Conservation (phyloP, 2,329 filamentous ascomycete species). For the Colletotrichum aenigma region DNA sequence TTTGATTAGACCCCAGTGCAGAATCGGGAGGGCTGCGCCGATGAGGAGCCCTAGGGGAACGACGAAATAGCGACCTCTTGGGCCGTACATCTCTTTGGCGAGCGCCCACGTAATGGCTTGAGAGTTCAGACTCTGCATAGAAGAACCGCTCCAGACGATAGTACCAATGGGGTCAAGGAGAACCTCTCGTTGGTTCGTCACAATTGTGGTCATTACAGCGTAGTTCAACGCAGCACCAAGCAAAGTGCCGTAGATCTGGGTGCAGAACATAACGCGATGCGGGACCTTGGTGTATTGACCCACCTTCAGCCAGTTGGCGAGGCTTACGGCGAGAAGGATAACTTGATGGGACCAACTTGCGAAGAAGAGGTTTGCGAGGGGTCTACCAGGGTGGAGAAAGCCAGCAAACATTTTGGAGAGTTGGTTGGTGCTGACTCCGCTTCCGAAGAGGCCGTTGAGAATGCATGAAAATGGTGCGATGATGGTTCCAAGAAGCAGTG, state of each 20-base stretch:
- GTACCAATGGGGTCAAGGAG: constrained; percentile 43
- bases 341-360: constrained; percentile 36
- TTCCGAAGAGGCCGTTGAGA: constrained; percentile 28
- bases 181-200: constrained; percentile 43
- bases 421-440: constrained; percentile 24
- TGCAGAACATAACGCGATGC: constrained; percentile 41
- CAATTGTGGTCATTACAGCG: constrained; percentile 48
- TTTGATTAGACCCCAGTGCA: constrained; percentile 33
- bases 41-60: constrained; percentile 44
- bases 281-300: constrained; percentile 40
- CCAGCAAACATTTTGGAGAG: constrained; percentile 48
- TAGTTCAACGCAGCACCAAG: constrained; percentile 50
- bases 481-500: constrained; percentile 36
- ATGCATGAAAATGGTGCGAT: constrained; percentile 36
- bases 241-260: constrained; percentile 45
- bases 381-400: constrained; percentile 44
- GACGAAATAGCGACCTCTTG: constrained; percentile 37
- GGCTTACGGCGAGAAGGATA: constrained; percentile 33
- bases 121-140: constrained; percentile 51
- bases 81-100: constrained; percentile 45
- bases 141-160: constrained; percentile 52
- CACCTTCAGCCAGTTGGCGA: constrained; percentile 35
- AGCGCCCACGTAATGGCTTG: constrained; percentile 32
- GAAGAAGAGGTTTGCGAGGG: constrained; percentile 49
- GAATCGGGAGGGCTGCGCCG: constrained; percentile 44